phyloP scores from a whole-genome alignment of 2,329 filamentous ascomycete genomes.

The Epichloe festucae region DNA sequence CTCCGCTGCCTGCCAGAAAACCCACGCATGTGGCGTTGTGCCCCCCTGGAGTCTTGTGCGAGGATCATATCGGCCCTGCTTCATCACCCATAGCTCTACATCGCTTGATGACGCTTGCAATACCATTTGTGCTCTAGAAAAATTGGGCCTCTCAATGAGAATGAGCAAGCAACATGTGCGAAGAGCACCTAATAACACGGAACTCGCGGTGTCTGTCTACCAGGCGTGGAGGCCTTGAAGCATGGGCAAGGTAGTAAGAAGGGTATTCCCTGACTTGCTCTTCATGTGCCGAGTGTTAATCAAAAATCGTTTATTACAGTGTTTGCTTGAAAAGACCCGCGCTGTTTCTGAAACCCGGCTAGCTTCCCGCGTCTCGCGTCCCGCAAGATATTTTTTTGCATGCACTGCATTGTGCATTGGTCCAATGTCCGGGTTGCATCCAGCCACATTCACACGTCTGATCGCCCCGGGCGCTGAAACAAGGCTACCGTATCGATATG shows the following conservation, averaged over 20 bases:
- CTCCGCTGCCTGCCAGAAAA: background rate
- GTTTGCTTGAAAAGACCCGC: background rate
- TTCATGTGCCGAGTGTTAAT: background rate
- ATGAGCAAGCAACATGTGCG: background rate
- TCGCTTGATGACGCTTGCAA: constrained; percentile 6
- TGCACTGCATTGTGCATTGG: background rate
- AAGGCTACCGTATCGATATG: background rate
- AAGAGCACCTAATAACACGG: background rate
- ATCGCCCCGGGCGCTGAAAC: background rate
- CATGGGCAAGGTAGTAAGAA: no score
- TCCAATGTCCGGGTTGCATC: background rate
- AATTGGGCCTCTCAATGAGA: background rate
- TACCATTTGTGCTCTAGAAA: background rate
- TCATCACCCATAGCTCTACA: background rate
- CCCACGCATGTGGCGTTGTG: background rate
- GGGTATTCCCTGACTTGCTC: no score
- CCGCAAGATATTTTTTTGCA: background rate
- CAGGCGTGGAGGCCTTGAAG: no score
- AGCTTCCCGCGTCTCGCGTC: background rate
- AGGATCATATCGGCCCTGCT: constrained; percentile 6
- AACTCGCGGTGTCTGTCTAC: no score
- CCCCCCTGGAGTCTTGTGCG: constrained; percentile 3
- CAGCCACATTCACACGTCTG: background rate
- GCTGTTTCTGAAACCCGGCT: background rate
- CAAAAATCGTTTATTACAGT: background rate